Evolutionary conservation across 73 alveolate genomes (phyloP).

Genomic region (Tetrahymena borealis): DNA sequence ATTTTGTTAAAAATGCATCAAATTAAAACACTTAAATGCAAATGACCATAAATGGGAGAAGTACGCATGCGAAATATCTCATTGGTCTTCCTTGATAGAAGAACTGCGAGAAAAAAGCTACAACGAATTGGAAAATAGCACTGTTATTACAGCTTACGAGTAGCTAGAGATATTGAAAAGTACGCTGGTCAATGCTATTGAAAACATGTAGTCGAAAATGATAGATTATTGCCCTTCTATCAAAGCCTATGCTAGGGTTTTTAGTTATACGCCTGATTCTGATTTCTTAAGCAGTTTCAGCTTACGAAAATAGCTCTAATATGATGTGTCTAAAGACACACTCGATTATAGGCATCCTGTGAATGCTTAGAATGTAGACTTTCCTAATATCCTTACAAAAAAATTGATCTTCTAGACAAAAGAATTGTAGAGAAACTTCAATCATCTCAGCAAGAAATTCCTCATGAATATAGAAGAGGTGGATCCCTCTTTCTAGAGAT

Average conservation of each 20-base stretch:
- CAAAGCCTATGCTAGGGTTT: not conserved
- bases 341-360: not conserved
- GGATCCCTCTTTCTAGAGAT: not conserved
- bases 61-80: not conserved
- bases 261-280: not conserved
- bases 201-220: not conserved
- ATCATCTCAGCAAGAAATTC: not conserved
- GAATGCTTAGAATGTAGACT: not conserved
- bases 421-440: not conserved
- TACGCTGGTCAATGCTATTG: not conserved
- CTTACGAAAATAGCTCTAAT: not conserved
- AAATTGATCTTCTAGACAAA: not conserved
- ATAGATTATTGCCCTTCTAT: not conserved
- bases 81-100: not conserved
- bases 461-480: not conserved
- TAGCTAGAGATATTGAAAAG: not conserved
- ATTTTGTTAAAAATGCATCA: not conserved
- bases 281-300: not conserved
- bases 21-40: not conserved
- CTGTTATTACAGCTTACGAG: not conserved
- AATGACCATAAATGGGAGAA: not conserved
- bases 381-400: not conserved
- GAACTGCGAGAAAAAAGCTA: not conserved
- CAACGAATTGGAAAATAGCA: not conserved
- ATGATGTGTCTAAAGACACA: not conserved